Evolutionary conservation across 78 protist species (phyloP).

Genomic region (Dictyostelium citrinum): DNA sequence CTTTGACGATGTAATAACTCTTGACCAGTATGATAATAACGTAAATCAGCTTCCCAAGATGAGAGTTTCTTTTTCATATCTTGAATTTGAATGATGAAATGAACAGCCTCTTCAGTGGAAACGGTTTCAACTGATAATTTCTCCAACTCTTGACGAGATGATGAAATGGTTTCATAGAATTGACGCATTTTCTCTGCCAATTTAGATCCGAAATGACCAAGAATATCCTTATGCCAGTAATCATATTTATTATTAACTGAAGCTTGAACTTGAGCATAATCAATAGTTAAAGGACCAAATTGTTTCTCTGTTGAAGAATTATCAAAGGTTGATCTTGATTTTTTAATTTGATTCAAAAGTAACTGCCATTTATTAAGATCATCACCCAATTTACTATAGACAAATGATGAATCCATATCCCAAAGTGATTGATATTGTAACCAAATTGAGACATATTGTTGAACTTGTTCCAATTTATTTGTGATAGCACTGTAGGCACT

Average conservation of each 20-base stretch:
- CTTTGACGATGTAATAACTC: constrained; percentile 82
- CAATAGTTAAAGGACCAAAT: constrained; percentile 90
- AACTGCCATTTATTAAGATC: constrained; percentile 88
- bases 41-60: constrained; percentile 71
- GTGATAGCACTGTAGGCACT: constrained; percentile 82
- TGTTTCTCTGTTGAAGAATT: constrained; percentile 61
- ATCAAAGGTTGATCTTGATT: constrained; percentile 90
- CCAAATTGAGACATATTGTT: constrained; percentile 88
- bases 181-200: constrained; percentile 62
- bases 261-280: constrained; percentile 92
- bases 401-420: constrained; percentile 88
- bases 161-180: constrained; percentile 37
- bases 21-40: constrained; percentile 76
- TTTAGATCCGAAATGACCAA: constrained; percentile 78
- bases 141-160: constrained; percentile 84
- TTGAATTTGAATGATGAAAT: constrained; percentile 86
- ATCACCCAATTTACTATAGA: constrained; percentile 83
- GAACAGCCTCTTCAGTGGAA: constrained; percentile 89
- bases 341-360: constrained; percentile 77
- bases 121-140: constrained; percentile 81
- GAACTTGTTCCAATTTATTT: constrained; percentile 43
- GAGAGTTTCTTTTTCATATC: constrained; percentile 68
- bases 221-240: constrained; percentile 90
- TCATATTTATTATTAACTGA: constrained; percentile 92
- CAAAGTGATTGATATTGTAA: constrained; percentile 96